Percentiles rank a stretch among this genome's conserved stretches.
Conservation (phyloP, 192 early-diverging fungal genomes). For the Coemansia aciculifera region DNA sequence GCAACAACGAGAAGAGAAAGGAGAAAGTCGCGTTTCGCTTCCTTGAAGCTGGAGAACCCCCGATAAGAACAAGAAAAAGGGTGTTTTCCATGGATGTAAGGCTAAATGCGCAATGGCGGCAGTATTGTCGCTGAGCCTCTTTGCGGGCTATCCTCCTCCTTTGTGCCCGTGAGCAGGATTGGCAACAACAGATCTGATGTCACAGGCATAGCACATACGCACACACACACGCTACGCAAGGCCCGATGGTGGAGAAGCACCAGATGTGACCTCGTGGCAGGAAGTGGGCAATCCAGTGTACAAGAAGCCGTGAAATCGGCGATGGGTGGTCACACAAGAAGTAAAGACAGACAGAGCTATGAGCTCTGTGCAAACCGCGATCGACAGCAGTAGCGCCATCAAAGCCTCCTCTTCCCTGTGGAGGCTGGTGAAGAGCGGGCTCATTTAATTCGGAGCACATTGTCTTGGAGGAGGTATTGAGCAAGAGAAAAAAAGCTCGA, state of each 20-base stretch:
- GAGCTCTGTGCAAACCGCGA: background rate
- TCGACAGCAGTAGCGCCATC: background rate
- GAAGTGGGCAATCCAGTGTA: background rate
- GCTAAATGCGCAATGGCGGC: slow-evolving; percentile 10
- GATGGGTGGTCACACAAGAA: background rate
- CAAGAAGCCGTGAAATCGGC: slow-evolving; percentile 1
- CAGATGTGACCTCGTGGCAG: background rate
- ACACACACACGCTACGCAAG: background rate
- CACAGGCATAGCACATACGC: background rate
- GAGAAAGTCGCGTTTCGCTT: background rate
- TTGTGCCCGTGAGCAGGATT: background rate
- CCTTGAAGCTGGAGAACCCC: slow-evolving; percentile 1
- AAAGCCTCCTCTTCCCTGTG: background rate
- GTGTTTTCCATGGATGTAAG: background rate
- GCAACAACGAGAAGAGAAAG: background rate
- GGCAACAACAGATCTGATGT: slow-evolving; percentile 2
- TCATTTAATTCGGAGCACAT: background rate
- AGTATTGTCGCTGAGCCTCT: background rate
- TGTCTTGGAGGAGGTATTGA: background rate
- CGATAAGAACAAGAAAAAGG: background rate
- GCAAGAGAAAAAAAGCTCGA: background rate
- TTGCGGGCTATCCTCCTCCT: background rate
- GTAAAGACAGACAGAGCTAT: background rate
- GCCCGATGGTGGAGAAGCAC: background rate
- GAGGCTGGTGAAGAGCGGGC: background rate